Evolutionary conservation across 2,329 filamentous ascomycete species (phyloP), one percentile per base, ranked within the genome.

Genomic region (Lachnum nothofagi): DNA sequence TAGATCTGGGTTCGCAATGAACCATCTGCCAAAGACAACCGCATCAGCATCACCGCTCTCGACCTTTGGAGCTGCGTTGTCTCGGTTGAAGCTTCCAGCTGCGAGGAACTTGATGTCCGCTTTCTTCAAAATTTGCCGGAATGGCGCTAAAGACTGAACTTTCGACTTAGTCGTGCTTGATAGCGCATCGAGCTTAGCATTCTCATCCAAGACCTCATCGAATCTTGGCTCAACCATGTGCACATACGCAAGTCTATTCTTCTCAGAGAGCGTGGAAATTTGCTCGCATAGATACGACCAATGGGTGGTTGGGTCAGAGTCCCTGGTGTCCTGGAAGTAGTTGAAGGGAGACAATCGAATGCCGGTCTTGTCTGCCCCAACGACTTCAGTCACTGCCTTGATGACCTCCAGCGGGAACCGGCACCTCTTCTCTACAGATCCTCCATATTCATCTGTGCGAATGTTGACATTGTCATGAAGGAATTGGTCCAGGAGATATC

Each of bases 271-370:
- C 14, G 19, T 19, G 5, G 19, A 12, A 10, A 40, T 40, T 53
- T 67, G 61, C 35, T 65, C 59, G 53, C 71, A 74, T 3, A 76
- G 61, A 20, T 56, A 58, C 25, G 51, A 52, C 51, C 51, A 58
- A 20, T 56, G 53, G 14, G 27, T 27, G 20, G 53, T 56, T 8
- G 53, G 53, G 33, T 78, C 68, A 50, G 72, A 70, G 5, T 73
- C 68, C 17, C 68, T 65, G 78, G 85, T 82, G 33, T 74, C 75
- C 53, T 85, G 78, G 66, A 80, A 85, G 0, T 68, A 68, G 43
- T 73, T 76, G 68, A 75, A 85, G 0, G 83, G 83, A 2, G 72
- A 78, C n/a, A 79, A 60, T 3, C 61, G 55, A 27, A 85, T 74
- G 0, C 73, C 79, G 2, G 74, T 70, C 10, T 70, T 68, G 1